Percentiles rank a stretch among this genome's conserved stretches.
Evolutionary conservation across 176 grass and related monocot genomes (phyloP).

Genomic region (Calamus simplicifolius): DNA sequence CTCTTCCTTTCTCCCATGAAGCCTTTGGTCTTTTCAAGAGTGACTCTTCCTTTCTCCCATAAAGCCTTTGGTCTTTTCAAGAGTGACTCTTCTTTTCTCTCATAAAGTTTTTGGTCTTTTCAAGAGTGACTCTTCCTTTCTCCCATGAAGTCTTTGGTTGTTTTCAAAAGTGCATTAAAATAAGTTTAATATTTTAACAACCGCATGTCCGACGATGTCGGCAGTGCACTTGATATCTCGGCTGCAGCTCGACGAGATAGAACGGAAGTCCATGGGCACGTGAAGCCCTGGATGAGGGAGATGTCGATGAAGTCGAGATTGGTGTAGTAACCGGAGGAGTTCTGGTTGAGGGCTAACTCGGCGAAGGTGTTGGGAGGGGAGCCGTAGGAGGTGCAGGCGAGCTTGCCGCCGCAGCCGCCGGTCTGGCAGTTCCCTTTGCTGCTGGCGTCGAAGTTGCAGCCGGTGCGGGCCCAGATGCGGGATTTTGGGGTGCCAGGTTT

Average conservation of each 20-base stretch:
- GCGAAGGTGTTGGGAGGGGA: slow-evolving; percentile 37
- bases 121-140: too few relatives aligned
- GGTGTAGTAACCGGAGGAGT: neutral
- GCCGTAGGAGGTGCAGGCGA: slow-evolving; percentile 20
- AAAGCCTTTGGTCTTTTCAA: too few relatives aligned
- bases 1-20: too few relatives aligned
- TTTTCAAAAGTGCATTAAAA: too few relatives aligned
- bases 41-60: too few relatives aligned
- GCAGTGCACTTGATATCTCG: slow-evolving; percentile 4
- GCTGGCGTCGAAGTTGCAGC: slow-evolving; percentile 37
- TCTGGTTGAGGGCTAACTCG: slow-evolving; percentile 38
- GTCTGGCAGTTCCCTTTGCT: slow-evolving; percentile 30
- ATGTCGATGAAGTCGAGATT: slow-evolving; percentile 37
- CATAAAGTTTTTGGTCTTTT: too few relatives aligned
- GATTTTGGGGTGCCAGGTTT: too few relatives aligned
- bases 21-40: too few relatives aligned
- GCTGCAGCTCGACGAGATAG: slow-evolving; percentile 9
- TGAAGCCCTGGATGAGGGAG: slow-evolving; percentile 51
- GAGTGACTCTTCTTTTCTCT: too few relatives aligned
- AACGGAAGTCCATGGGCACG: slow-evolving; percentile 40
- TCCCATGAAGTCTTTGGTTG: too few relatives aligned
- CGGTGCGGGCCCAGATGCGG: slow-evolving; percentile 1
- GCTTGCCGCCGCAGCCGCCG: slow-evolving; percentile 41
- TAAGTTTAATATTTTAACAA: too few relatives aligned
- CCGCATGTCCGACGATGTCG: slow-evolving; percentile 20